Evolutionary conservation across 352 stramenopile species (phyloP), one percentile per base, ranked within the genome.

Genomic region (Aphanomyces astaci): DNA sequence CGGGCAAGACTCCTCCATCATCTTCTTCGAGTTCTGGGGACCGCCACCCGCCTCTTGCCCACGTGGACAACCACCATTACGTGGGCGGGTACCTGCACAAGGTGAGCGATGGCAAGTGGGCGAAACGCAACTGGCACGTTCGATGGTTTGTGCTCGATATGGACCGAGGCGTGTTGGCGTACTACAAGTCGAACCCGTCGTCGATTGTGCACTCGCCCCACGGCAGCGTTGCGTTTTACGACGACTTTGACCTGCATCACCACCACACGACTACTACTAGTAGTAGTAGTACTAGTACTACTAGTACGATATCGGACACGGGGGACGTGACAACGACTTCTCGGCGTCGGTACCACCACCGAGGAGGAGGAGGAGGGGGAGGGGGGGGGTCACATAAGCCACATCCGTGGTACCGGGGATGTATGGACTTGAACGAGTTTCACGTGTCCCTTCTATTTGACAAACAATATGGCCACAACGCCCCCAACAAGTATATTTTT

Each of bases 11-110:
- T n/a, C n/a, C n/a, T n/a, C n/a, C n/a, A n/a, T n/a, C n/a, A n/a
- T n/a, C n/a, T n/a, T n/a, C n/a, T n/a, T n/a, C n/a, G n/a, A n/a
- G n/a, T n/a, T n/a, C n/a, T n/a, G n/a, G n/a, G n/a, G n/a, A n/a
- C n/a, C n/a, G n/a, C n/a, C n/a, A n/a, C n/a, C n/a, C n/a, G n/a
- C n/a, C n/a, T n/a, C n/a, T n/a, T n/a, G n/a, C 62, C 32, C 48
- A 73, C 22, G 63, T 59, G 7, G 73, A 77, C 13, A 92, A 80
- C 46, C 88, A 87, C 33, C 82, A 89, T 63, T 91, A 90, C 54
- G 83, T 92, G 7, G 90, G 83, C 27, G 86, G 86, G 1, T 94
- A 94, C 51, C 46, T 94, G 15, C 82, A 94, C 75, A 94, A 94
- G 71, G 83, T 94, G 31, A 92, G 84, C 56, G 86, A 94, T 64